Evolutionary conservation across 2,329 filamentous ascomycete genomes (phyloP), one percentile per base, ranked within the genome.

Genomic region (Trichoderma koningiopsis): DNA sequence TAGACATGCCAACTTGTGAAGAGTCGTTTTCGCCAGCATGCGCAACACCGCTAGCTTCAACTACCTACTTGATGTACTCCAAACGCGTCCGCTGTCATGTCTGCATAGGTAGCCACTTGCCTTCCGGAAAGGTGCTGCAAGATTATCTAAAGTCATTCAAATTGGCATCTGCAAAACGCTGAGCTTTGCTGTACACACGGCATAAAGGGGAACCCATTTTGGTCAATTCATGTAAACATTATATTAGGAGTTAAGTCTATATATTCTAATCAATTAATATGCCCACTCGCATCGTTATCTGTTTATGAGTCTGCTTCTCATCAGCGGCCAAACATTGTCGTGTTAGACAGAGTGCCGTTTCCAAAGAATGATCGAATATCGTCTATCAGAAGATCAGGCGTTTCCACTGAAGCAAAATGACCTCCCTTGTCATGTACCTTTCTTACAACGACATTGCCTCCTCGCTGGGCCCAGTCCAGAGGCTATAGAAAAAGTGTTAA

Each of bases 281-380:
- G 16, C 5, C 37, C 7, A 43, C 0, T 7, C 7, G 16, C 16
- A 7, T 16, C 5, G 1, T 5, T 6, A 19, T 19, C 37, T 43
- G 1, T 19, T 1, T 43, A 7, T 35, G 11, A 13, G 11, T 35
- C 11, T 11, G 4, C 2, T 19, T 10, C 3, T 22, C 11, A 4
- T 49, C 10, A 49, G 10, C 22, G 29, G 5, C 92, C 4, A 89
- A 89, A 8, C 85, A 84, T 68, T 89, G 91, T 77, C 81, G 92
- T 3, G 81, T 88, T 70, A 88, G 92, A 74, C 87, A 88, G 57
- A 24, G 61, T 29, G 13, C 56, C 56, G 40, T 59, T 59, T 27
- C 56, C 56, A 37, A 59, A 59, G 14, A 59, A 59, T 27, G 33
- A 59, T 24, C 56, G 56, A 22, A 59, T 59, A 37, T 59, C 56